phyloP scores from a whole-genome alignment of 2,329 filamentous ascomycete species.

The Fusarium sp. region DNA sequence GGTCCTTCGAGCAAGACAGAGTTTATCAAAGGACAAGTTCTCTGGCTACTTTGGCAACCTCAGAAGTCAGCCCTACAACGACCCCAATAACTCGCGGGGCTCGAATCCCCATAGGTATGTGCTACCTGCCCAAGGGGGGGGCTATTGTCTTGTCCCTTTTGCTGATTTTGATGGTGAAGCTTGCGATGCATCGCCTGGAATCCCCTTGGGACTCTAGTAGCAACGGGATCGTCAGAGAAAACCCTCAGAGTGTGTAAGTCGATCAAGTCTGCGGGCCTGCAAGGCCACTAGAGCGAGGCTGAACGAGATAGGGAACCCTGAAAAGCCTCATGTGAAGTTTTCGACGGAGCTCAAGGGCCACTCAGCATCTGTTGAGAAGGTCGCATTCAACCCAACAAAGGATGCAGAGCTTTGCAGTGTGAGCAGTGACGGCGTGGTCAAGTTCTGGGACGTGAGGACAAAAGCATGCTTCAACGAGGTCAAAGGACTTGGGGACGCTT shows the following conservation, averaged over 20 bases:
- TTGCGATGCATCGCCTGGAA: constrained; percentile 90
- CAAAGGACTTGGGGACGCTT: constrained; percentile 71
- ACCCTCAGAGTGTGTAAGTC: constrained; percentile 76
- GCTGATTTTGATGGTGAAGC: constrained; percentile 52
- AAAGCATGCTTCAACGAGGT: constrained; percentile 77
- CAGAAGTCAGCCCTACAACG: constrained; percentile 77
- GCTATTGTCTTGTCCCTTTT: neutral
- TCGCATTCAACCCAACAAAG: constrained; percentile 80
- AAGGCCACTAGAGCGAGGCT: neutral
- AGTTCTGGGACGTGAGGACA: constrained; percentile 82
- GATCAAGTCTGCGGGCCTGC: neutral
- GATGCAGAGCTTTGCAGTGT: constrained; percentile 81
- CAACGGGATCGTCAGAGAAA: constrained; percentile 78
- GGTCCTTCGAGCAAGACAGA: constrained; percentile 58
- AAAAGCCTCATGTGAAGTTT: constrained; percentile 76
- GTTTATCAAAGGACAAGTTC: constrained; percentile 76
- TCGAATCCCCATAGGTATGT: constrained; percentile 66
- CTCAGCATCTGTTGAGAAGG: constrained; percentile 72
- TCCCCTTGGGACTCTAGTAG: constrained; percentile 82
- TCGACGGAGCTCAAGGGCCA: constrained; percentile 80
- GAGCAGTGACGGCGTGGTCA: constrained; percentile 76
- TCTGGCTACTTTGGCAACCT: constrained; percentile 71
- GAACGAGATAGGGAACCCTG: constrained; percentile 71
- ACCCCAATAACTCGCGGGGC: constrained; percentile 64
- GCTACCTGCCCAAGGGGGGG: neutral